Evolutionary conservation across 1,139 yeast genomes (phyloP), one percentile per base, ranked within the genome.

Genomic region (Nakaseomyces kungkrabaensis): DNA sequence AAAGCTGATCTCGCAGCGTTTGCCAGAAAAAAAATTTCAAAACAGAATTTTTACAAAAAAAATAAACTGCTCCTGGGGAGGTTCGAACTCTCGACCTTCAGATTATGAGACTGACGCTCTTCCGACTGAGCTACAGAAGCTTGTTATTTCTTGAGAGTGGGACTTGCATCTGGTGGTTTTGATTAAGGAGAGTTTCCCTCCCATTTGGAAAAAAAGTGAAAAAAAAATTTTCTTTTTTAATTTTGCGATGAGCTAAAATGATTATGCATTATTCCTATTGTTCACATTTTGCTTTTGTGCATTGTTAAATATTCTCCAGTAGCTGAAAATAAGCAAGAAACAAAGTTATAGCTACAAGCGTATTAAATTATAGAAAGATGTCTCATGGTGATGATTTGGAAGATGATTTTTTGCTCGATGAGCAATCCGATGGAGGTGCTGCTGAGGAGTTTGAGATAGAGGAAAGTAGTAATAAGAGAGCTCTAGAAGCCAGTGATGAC

Each of bases 21-120:
- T 17, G 22, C 22, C 22, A 17, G 22, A 29, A 29, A 29, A 29
- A 29, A 29, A 29, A 29, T n/a, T n/a, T n/a, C n/a, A n/a, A n/a
- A n/a, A n/a, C 31, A 7, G 3, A 29, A 29, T 29, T 29, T 6
- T 38, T 24, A 3, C 6, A 38, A 38, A 38, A 38, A 38, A 25
- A 4, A 3, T 24, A 38, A n/a, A n/a, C 43, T 72, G 76, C 76
- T 72, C 74, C 74, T 69, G 75, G 76, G 76, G 75, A 72, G 77
- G 76, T 62, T 68, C 71, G 71, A 67, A 67, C 71, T 68, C 70
- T 67, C 70, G 71, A 68, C 71, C 71, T 67, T 67, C 71, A 67
- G 71, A 67, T 67, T 68, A 68, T 67, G 71, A 68, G 71, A 67
- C 71, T 68, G 71, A 67, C 71, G 71, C 71, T 67, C 71, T 67